Conservation (phyloP, 768 basidiomycete species). For the Suillus alpinus region DNA sequence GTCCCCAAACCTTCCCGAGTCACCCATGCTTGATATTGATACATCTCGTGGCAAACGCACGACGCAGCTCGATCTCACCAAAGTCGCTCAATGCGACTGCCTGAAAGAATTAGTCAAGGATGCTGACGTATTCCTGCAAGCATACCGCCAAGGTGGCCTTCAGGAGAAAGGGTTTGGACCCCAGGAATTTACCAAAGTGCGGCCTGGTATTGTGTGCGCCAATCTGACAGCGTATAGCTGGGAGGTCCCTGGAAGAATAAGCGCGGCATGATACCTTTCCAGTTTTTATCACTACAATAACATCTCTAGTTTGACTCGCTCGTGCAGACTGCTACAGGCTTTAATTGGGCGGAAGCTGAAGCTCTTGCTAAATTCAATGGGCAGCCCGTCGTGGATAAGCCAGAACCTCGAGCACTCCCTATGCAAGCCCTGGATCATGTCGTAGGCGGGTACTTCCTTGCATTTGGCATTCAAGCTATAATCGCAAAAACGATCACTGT, state of each 20-base stretch:
- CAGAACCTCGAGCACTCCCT: slow-evolving; percentile 39
- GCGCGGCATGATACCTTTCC: slow-evolving; percentile 41
- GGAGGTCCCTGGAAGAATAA: slow-evolving; percentile 53
- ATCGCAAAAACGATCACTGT: slow-evolving; percentile 52
- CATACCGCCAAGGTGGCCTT: slow-evolving; percentile 54
- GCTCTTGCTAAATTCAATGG: slow-evolving; percentile 38
- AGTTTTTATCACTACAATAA: slow-evolving; percentile 1
- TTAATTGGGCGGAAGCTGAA: slow-evolving; percentile 55
- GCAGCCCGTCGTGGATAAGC: not conserved
- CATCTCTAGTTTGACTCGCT: slow-evolving; percentile 57
- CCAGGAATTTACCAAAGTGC: slow-evolving; percentile 33
- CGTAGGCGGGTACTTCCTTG: slow-evolving; percentile 50
- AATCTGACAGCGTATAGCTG: slow-evolving; percentile 56
- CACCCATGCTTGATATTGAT: slow-evolving; percentile 52
- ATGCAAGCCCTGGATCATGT: slow-evolving; percentile 62
- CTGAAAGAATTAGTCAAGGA: slow-evolving; percentile 37
- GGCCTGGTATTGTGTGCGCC: slow-evolving; percentile 52
- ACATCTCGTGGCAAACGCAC: slow-evolving; percentile 65
- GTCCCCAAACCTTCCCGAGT: slow-evolving; percentile 49
- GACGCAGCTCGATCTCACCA: slow-evolving; percentile 53
- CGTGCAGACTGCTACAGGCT: slow-evolving; percentile 60
- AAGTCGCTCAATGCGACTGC: slow-evolving; percentile 25
- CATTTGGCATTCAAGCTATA: slow-evolving; percentile 57
- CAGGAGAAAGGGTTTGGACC: slow-evolving; percentile 47
- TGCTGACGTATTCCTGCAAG: slow-evolving; percentile 60